Evolutionary conservation across 1,139 yeast species (phyloP).

Genomic region (Yamadazyma triangularis): DNA sequence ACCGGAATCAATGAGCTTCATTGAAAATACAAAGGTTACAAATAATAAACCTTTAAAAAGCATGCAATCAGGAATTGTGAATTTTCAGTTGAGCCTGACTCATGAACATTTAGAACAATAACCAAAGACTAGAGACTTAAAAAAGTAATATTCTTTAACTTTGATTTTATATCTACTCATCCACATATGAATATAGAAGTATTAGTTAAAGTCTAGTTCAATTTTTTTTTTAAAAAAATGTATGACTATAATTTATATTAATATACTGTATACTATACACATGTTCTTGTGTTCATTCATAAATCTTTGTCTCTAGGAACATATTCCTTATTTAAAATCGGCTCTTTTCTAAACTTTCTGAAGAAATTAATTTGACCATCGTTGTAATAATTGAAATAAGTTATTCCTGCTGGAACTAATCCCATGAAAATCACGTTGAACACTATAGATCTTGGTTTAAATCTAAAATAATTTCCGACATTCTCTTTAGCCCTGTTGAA

Average conservation of each 20-base stretch:
- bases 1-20: constrained; percentile 1
- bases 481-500: constrained; percentile 43
- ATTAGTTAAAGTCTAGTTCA: no score
- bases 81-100: constrained; percentile 26
- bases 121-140: no score
- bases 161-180: no score
- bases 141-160: no score
- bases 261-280: constrained; percentile 1
- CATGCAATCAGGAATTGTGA: constrained; percentile 36
- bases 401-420: constrained; percentile 33
- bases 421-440: constrained; percentile 39
- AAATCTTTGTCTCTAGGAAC: constrained; percentile 46
- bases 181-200: no score
- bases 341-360: constrained; percentile 34
- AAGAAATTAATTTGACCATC: constrained; percentile 34
- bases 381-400: constrained; percentile 31
- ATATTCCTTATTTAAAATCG: constrained; percentile 35
- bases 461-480: constrained; percentile 41
- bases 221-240: no score
- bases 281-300: constrained; percentile 4
- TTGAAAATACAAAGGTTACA: constrained; percentile 1
- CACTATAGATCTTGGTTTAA: constrained; percentile 35
- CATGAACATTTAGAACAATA: neutral
- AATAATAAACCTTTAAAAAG: constrained; percentile 15
- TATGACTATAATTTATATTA: no score